Conservation (phyloP, 352 stramenopile genomes). For the Phytopythium chamaehyphon region DNA sequence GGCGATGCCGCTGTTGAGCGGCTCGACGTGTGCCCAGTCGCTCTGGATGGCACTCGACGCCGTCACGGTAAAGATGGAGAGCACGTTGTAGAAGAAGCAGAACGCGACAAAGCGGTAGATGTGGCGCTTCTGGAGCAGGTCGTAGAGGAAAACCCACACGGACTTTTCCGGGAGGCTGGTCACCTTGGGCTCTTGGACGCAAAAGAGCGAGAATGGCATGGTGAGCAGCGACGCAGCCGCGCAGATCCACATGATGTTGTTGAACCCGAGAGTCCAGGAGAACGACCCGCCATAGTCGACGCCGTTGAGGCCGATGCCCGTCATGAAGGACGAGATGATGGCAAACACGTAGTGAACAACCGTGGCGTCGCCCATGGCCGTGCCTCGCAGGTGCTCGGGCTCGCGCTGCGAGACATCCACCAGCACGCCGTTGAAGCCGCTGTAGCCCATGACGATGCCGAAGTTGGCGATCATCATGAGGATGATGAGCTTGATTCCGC, state of each 20-base stretch:
- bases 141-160: conserved; percentile 29
- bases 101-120: conserved; percentile 48
- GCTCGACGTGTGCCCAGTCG: conserved; percentile 45
- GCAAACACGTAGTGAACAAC: conserved; percentile 28
- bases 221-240: conserved; percentile 19
- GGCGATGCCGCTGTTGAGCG: conserved; percentile 46
- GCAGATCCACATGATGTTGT: conserved; percentile 42
- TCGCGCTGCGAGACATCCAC: conserved; percentile 53
- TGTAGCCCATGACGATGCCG: conserved; percentile 71
- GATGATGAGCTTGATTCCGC: conserved; percentile 44
- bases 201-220: conserved; percentile 30
- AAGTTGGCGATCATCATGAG: conserved; percentile 71
- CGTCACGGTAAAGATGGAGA: conserved; percentile 36
- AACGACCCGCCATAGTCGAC: conserved; percentile 44
- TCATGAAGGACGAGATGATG: conserved; percentile 36
- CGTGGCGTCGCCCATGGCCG: conserved; percentile 28
- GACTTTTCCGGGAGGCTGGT: conserved; percentile 11
- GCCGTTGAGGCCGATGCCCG: conserved; percentile 37
- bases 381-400: conserved; percentile 25
- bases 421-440: conserved; percentile 56
- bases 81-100: conserved; percentile 39
- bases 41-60: conserved; percentile 39
- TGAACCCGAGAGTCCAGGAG: conserved; percentile 50
- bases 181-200: conserved; percentile 31
- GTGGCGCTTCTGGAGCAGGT: conserved; percentile 33